phyloP scores from a whole-genome alignment of 2,329 filamentous ascomycete genomes.

The Fusarium sublunatum region DNA sequence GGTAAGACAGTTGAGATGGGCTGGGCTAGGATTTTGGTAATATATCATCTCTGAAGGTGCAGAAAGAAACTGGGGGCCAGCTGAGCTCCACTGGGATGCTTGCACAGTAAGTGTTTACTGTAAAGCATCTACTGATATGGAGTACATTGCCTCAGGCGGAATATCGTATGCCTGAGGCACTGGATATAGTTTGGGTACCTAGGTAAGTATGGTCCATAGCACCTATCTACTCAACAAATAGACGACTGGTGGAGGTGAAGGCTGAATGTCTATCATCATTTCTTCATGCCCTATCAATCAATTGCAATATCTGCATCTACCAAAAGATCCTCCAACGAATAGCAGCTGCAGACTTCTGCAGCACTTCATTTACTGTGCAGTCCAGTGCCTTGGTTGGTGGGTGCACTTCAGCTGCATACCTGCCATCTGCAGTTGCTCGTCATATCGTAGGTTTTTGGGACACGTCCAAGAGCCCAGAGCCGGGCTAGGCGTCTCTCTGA shows the following conservation, averaged over 20 bases:
- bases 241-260: too few species aligned
- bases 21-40: slow-evolving; percentile 17
- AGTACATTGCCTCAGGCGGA: neutral
- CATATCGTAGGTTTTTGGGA: slow-evolving; percentile 19
- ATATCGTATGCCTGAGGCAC: neutral
- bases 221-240: too few species aligned
- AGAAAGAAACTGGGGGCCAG: neutral
- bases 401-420: slow-evolving; percentile 24
- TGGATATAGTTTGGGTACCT: neutral
- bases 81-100: too few species aligned
- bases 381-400: neutral
- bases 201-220: neutral
- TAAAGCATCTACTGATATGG: neutral
- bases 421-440: slow-evolving; percentile 21
- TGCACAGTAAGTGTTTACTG: too few species aligned
- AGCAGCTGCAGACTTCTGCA: slow-evolving; percentile 8
- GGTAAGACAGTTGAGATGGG: slow-evolving; percentile 36
- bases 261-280: slow-evolving; percentile 2
- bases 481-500: too few species aligned
- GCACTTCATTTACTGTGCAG: slow-evolving; percentile 15
- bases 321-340: neutral
- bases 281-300: neutral
- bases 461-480: slow-evolving; percentile 5
- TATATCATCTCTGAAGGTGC: slow-evolving; percentile 16
- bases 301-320: neutral